Base-by-base conservation (phyloP, 2,329 filamentous ascomycete genomes). In the Penicillium decumbens region DNA sequence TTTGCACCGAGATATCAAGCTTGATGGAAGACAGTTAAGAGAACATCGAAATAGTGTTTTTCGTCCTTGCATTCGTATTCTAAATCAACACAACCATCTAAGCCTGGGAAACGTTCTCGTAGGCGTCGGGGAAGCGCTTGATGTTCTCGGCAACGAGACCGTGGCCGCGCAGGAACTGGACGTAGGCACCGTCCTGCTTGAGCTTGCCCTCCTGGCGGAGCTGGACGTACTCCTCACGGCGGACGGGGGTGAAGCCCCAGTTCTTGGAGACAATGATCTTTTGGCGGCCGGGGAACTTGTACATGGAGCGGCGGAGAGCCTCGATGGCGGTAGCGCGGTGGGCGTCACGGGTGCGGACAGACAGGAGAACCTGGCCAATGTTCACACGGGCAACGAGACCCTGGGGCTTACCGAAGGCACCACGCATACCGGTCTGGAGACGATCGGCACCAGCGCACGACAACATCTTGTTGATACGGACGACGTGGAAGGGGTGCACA, bases 401-500 rank as follows among this genome's bases (percentile, higher is more conserved):
- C 84, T 97, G 95, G 77, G 93, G 93, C 87, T 98, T 98, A 75
- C 93, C 93, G 86, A 90, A 98, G 69, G 93, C 93, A 86, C 93
- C 93, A 87, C 93, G 92, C 93, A 98, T 98, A 83, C 93, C 93
- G 68, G 93, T 98, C 81, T 98, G 93, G 78, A 98, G 83, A 87
- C 93, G 90, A 97, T 98, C 93, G 86, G 93, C 93, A 84, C 93
- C 93, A 73, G 93, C 93, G 79, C 93, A 98, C 75, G 93, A 97
- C 89, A 98, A 92, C 93, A 98, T 98, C 88, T 98, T 98, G 90
- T 98, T 98, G 91, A 98, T 98, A 80, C 93, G 93, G 83, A 98
- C 88, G 80, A 98, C 93, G 84, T 98, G 93, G 89, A 89, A 98
- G 65, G 93, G 93, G 84, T 98, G 93, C 73, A 90, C 91, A 74